Evolutionary conservation across 1,284 basidiomycete genomes (phyloP).

Genomic region (Boletus mariae): DNA sequence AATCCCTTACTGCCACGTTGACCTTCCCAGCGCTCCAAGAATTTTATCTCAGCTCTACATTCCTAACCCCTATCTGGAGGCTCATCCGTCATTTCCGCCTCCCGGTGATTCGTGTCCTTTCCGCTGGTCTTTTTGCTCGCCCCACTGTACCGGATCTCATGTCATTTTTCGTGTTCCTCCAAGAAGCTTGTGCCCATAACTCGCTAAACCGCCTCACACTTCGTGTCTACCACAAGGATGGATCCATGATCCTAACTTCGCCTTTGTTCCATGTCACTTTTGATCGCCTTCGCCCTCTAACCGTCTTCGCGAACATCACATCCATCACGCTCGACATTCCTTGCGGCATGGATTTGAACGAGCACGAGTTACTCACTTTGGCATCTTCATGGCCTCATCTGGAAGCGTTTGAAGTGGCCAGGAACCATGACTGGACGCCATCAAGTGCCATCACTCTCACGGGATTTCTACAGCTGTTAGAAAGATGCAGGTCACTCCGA

Average conservation of each 20-base stretch:
- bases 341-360: constrained; percentile 4
- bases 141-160: background rate
- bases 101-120: background rate
- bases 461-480: constrained; percentile 16
- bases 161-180: constrained; percentile 8
- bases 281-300: constrained; percentile 6
- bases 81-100: constrained; percentile 4
- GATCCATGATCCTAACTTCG: background rate
- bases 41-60: background rate
- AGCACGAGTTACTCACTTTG: constrained; percentile 11
- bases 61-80: background rate
- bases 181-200: background rate
- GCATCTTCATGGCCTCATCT: constrained; percentile 19
- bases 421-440: background rate
- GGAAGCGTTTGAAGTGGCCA: background rate
- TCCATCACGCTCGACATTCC: constrained; percentile 4
- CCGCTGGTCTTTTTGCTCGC: background rate
- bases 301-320: constrained; percentile 13
- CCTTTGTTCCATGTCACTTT: constrained; percentile 4
- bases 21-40: background rate
- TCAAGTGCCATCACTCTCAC: constrained; percentile 12
- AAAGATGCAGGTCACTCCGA: constrained; percentile 13
- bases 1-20: background rate
- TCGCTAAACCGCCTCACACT: constrained; percentile 1
- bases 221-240: background rate